phyloP scores from a whole-genome alignment of 2,329 filamentous ascomycete species.

The Lachnellula occidentalis region DNA sequence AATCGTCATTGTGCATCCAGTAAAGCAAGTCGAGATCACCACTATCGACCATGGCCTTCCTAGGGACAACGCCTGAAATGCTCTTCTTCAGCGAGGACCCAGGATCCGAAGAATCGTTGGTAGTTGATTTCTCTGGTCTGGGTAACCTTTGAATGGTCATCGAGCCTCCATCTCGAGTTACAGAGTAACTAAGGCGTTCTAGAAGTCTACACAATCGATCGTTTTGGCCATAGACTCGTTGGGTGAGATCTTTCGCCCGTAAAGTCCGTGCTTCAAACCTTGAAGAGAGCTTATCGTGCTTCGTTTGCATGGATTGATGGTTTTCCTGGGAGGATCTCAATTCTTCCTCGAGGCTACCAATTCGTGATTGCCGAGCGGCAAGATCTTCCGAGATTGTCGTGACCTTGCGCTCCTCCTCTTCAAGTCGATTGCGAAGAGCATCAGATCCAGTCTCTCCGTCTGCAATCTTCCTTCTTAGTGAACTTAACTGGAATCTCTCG shows the following conservation, averaged over 20 bases:
- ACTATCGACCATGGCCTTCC: constrained; percentile 53
- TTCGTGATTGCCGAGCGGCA: constrained; percentile 68
- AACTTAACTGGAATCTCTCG: constrained; percentile 62
- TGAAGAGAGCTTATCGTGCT: constrained; percentile 44
- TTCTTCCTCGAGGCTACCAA: constrained; percentile 72
- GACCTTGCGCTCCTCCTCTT: constrained; percentile 69
- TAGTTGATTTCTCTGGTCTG: constrained; percentile 54
- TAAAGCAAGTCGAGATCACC: constrained; percentile 69
- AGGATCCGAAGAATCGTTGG: constrained; percentile 53
- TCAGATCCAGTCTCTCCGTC: constrained; percentile 83
- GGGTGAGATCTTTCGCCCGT: constrained; percentile 77
- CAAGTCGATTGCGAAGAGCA: constrained; percentile 66
- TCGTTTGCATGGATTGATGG: constrained; percentile 47
- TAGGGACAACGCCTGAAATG: constrained; percentile 46
- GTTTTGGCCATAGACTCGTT: constrained; percentile 76
- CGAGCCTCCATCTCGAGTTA: constrained; percentile 65
- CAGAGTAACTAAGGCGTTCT: constrained; percentile 78
- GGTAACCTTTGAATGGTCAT: constrained; percentile 72
- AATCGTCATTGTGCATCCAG: constrained; percentile 70
- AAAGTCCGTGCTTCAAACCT: constrained; percentile 65
- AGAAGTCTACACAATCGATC: constrained; percentile 78
- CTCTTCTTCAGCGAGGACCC: constrained; percentile 45
- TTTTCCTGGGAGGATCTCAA: constrained; percentile 64
- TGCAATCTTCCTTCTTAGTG: constrained; percentile 65
- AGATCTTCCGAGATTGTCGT: constrained; percentile 64